Conservation (phyloP, 441 rosid species). For the Erodium moschatum region DNA sequence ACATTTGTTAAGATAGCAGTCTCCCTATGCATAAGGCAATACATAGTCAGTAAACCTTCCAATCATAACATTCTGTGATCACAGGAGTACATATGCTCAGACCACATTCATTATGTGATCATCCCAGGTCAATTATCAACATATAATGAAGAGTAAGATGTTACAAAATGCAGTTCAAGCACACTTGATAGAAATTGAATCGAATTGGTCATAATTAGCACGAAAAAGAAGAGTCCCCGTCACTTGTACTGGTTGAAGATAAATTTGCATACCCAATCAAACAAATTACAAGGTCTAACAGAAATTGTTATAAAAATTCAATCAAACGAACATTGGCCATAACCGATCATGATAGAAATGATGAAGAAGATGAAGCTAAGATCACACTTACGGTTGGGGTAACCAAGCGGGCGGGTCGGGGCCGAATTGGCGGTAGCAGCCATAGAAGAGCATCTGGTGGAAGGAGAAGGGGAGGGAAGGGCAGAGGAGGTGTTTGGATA, state of each 20-base stretch:
- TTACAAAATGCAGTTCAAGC: neutral
- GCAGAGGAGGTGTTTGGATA: conserved; percentile 41
- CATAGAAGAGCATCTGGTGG: conserved; percentile 74
- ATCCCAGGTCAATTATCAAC: neutral
- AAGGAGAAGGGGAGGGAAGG: conserved; percentile 73
- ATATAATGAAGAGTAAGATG: neutral
- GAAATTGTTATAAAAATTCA: too few species aligned
- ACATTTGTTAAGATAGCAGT: conserved; percentile 50
- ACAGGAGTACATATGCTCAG: neutral
- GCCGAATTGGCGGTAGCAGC: conserved; percentile 67
- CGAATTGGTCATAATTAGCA: neutral
- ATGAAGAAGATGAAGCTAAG: neutral
- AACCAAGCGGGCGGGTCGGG: conserved; percentile 85
- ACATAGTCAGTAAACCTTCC: neutral
- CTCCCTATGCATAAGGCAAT: conserved; percentile 30
- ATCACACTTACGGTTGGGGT: conserved; percentile 50
- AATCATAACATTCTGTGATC: neutral
- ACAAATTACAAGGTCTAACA: neutral
- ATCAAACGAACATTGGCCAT: neutral
- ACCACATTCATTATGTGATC: neutral
- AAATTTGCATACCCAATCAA: neutral
- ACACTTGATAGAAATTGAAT: neutral
- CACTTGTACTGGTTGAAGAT: too few species aligned
- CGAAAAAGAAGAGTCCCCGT: neutral
- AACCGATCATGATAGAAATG: neutral